Conservation (phyloP, 805 yeast species). For the Saturnispora dispora region DNA sequence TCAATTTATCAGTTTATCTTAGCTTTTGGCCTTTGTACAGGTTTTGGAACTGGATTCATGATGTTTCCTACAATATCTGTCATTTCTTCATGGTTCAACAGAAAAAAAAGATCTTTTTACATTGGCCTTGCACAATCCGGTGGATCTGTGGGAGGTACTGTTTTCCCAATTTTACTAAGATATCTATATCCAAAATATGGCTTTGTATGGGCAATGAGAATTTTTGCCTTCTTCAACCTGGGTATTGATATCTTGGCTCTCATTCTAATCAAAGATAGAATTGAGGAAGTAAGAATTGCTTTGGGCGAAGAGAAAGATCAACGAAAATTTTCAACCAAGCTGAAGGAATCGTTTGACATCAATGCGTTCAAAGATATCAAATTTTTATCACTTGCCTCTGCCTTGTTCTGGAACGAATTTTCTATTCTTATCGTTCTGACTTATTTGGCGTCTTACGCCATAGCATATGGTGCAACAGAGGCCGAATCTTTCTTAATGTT, state of each 20-base stretch:
- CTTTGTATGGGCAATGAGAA: conserved; percentile 51
- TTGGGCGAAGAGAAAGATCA: neutral
- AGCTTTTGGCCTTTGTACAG: conserved; percentile 47
- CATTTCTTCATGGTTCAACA: conserved; percentile 57
- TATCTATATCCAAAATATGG: conserved; percentile 42
- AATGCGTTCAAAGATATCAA: conserved; percentile 33
- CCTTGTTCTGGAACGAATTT: conserved; percentile 41
- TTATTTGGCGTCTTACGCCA: conserved; percentile 49
- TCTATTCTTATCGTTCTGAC: conserved; percentile 44
- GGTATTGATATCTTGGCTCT: conserved; percentile 24
- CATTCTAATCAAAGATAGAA: conserved; percentile 25
- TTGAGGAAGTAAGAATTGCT: conserved; percentile 13
- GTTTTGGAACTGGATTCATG: conserved; percentile 51
- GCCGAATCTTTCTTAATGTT: conserved; percentile 33
- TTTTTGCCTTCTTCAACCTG: conserved; percentile 39
- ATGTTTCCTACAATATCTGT: conserved; percentile 55
- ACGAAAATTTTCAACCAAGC: conserved; percentile 4
- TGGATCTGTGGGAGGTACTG: conserved; percentile 47
- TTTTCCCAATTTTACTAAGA: conserved; percentile 46
- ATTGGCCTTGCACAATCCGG: conserved; percentile 42
- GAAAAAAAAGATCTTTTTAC: conserved; percentile 45
- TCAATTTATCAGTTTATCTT: conserved; percentile 52
- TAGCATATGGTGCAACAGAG: conserved; percentile 37
- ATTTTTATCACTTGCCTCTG: conserved; percentile 32
- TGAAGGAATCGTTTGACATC: conserved; percentile 27